Conservation (phyloP, 768 basidiomycete genomes). For the Chalciporus piperatus region DNA sequence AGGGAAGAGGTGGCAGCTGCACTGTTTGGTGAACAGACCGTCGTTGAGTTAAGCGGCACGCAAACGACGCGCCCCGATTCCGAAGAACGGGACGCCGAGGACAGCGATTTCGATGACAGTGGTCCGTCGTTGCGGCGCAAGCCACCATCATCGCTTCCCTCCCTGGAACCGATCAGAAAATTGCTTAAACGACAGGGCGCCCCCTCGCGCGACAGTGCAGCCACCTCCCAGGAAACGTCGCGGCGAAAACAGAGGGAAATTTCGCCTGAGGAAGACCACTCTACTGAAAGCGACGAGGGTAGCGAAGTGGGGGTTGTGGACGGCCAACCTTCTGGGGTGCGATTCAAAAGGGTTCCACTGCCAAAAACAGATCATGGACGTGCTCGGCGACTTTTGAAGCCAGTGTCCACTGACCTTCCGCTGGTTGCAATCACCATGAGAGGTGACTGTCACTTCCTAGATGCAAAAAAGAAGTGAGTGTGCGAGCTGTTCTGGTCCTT, state of each 20-base stretch:
- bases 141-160: background rate
- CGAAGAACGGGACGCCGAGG: conserved; percentile 4
- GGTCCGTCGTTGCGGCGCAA: conserved; percentile 2
- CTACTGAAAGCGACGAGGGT: conserved; percentile 12
- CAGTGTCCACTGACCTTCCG: conserved; percentile 29
- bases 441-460: conserved; percentile 43
- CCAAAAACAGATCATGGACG: conserved; percentile 33
- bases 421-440: conserved; percentile 46
- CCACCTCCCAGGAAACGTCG: conserved; percentile 1
- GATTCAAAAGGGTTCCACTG: conserved; percentile 28
- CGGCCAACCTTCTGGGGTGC: conserved; percentile 16
- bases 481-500: background rate
- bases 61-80: conserved; percentile 3
- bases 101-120: background rate
- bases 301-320: conserved; percentile 5
- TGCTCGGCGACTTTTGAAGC: conserved; percentile 32
- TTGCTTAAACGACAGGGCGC: conserved; percentile 6
- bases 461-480: conserved; percentile 31
- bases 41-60: background rate
- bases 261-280: conserved; percentile 7
- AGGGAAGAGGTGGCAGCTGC: background rate
- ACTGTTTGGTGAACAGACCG: background rate
- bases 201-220: conserved; percentile 3
- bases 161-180: conserved; percentile 16
- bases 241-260: conserved; percentile 6